These are phyloP conservation scores for Fistulifera pelliculosa DNA, from an alignment of 108 stramenopile species.

Conservation along the genomic window DNA sequence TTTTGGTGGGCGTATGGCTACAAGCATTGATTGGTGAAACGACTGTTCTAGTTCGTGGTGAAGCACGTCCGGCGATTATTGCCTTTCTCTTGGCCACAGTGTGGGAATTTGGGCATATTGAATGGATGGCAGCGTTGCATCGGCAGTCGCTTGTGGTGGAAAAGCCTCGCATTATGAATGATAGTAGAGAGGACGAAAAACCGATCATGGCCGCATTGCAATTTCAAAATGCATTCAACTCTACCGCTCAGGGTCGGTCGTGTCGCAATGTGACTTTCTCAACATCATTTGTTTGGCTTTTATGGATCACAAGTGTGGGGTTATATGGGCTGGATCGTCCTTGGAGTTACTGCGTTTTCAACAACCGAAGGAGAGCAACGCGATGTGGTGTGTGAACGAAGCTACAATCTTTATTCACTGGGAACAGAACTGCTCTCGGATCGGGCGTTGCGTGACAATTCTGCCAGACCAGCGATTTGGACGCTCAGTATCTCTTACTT, in stretches of 20 bases:
- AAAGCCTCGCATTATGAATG: not conserved
- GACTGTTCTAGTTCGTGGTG: conserved; percentile 26
- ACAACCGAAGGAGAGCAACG: conserved; percentile 15
- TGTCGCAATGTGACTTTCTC: too few species aligned
- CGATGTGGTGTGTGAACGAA: conserved; percentile 14
- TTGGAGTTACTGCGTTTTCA: conserved; percentile 23
- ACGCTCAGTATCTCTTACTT: conserved; percentile 23
- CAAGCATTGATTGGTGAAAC: conserved; percentile 36
- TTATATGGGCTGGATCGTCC: conserved; percentile 23
- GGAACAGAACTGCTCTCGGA: conserved; percentile 28
- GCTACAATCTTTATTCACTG: conserved; percentile 31
- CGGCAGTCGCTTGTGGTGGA: conserved; percentile 1
- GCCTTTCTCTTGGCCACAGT: conserved; percentile 36
- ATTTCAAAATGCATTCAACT: too few species aligned
- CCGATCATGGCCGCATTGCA: conserved; percentile 6
- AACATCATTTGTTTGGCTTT: conserved; percentile 7
- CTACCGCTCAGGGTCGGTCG: too few species aligned
- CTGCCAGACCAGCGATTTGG: conserved; percentile 27
- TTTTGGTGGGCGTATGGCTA: conserved; percentile 33
- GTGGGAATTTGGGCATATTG: conserved; percentile 40
- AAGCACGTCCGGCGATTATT: conserved; percentile 32
- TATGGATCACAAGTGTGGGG: conserved; percentile 11
- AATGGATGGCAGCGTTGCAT: conserved; percentile 27
- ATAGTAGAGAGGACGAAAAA: not conserved
- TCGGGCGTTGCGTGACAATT: conserved; percentile 19